Evolutionary conservation across 2,329 filamentous ascomycete species (phyloP).

Genomic region (Malbranchea cinnamomea): DNA sequence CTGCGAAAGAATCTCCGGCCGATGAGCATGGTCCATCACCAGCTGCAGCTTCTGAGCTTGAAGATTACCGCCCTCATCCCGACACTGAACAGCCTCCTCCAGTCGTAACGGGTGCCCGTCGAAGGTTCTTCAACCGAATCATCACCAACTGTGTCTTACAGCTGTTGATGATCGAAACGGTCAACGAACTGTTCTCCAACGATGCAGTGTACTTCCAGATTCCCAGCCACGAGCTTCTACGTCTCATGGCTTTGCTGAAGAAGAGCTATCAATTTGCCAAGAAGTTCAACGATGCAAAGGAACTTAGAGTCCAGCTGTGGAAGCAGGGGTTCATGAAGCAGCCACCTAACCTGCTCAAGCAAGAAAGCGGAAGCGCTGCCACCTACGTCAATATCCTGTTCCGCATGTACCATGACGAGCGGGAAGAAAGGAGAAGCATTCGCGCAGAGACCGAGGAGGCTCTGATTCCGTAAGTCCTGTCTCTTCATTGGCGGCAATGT

Average conservation of each 20-base stretch:
- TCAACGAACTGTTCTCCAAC: constrained; percentile 96
- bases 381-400: constrained; percentile 95
- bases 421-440: constrained; percentile 64
- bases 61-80: constrained; percentile 72
- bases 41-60: constrained; percentile 39
- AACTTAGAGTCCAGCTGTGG: constrained; percentile 86
- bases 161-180: constrained; percentile 97
- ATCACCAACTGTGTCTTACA: constrained; percentile 97
- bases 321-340: constrained; percentile 99
- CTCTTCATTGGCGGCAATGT: constrained; percentile 1
- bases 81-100: constrained; percentile 74
- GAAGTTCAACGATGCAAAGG: constrained; percentile 95
- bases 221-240: constrained; percentile 73
- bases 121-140: constrained; percentile 97
- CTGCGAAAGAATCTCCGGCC: constrained; percentile 17
- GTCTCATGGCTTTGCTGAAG: constrained; percentile 87
- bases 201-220: constrained; percentile 89
- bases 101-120: constrained; percentile 79
- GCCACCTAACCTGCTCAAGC: constrained; percentile 91
- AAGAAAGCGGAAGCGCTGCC: constrained; percentile 81
- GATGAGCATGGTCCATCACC: constrained; percentile 9
- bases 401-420: constrained; percentile 88
- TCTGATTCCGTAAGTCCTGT: constrained; percentile 54
- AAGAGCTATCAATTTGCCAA: constrained; percentile 94
- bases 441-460: constrained; percentile 77